Percentiles rank a stretch among this genome's conserved stretches.
These are phyloP conservation scores for Diplodia sapinea DNA, from an alignment of 2,329 filamentous ascomycete species.

Conservation along the genomic window DNA sequence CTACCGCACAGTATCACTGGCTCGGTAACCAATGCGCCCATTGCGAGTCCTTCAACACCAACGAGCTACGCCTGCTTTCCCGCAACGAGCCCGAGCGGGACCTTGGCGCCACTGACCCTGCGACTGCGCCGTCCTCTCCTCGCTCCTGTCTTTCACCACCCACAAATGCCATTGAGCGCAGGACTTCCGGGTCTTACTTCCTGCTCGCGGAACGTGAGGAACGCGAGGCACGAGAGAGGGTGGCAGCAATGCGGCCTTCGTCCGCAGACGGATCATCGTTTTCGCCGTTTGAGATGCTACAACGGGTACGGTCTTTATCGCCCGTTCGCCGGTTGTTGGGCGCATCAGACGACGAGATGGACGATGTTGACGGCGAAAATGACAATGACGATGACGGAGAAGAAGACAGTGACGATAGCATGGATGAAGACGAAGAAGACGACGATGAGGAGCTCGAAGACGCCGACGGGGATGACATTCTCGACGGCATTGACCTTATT, in stretches of 20 bases:
- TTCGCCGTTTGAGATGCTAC: slow-evolving; percentile 54
- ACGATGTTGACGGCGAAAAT: slow-evolving; percentile 41
- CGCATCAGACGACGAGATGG: slow-evolving; percentile 38
- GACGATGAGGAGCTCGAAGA: slow-evolving; percentile 38
- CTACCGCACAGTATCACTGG: slow-evolving; percentile 90
- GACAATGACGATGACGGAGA: slow-evolving; percentile 37
- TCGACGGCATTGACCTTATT: slow-evolving; percentile 43
- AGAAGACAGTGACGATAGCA: slow-evolving; percentile 44
- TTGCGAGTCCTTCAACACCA: slow-evolving; percentile 61
- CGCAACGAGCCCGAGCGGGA: slow-evolving; percentile 45
- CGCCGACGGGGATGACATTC: slow-evolving; percentile 34
- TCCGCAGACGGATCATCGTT: slow-evolving; percentile 47
- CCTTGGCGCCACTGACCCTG: not conserved
- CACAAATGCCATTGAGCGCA: slow-evolving; percentile 9
- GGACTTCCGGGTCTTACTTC: slow-evolving; percentile 34
- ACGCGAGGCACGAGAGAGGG: slow-evolving; percentile 35
- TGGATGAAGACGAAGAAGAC: slow-evolving; percentile 40
- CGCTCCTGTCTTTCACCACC: slow-evolving; percentile 6
- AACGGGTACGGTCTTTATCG: slow-evolving; percentile 52
- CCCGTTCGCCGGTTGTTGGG: slow-evolving; percentile 55
- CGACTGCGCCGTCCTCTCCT: slow-evolving; percentile 7
- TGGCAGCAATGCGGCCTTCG: slow-evolving; percentile 15
- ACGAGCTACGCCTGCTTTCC: slow-evolving; percentile 54
- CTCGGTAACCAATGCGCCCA: slow-evolving; percentile 83
- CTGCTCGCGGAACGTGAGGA: slow-evolving; percentile 32